A percentile compares a stretch with the other conserved stretches of the same genome.
These are phyloP conservation scores for Chloropicon primus DNA, from an alignment of 139 green algal genomes.

Conservation along the genomic window DNA sequence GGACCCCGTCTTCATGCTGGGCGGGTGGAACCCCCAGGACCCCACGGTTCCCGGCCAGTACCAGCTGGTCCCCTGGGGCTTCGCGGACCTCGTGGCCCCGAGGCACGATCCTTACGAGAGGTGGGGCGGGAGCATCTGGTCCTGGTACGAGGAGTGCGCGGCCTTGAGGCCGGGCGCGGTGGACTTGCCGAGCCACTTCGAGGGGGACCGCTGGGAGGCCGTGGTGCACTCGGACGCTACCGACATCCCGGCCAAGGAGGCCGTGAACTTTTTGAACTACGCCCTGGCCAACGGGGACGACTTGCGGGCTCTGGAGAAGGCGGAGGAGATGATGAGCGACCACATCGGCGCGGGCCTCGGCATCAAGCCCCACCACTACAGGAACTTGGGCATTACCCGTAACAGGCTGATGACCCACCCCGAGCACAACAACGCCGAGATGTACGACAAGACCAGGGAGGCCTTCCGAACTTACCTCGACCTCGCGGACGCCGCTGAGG, in stretches of 20 bases:
- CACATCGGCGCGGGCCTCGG: not conserved
- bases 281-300: not conserved
- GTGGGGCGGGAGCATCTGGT: not conserved
- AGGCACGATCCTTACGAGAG: not conserved
- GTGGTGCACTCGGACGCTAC: not conserved
- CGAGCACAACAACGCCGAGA: not conserved
- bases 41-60: not conserved
- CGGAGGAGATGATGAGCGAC: not conserved
- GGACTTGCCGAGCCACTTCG: not conserved
- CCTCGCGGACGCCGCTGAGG: not conserved
- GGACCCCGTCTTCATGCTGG: not conserved
- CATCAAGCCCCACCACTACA: not conserved
- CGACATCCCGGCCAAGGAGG: not conserved
- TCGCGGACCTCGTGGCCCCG: not conserved
- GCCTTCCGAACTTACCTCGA: not conserved
- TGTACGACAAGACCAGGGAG: not conserved
- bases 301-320: not conserved
- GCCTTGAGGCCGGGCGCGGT: not conserved
- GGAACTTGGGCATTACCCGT: not conserved
- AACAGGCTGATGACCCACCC: not conserved
- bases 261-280: not conserved
- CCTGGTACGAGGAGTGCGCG: not conserved
- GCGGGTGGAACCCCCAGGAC: slow-evolving; percentile 5
- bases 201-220: slow-evolving; percentile 1
- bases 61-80: not conserved